These are phyloP conservation scores for Phoma sp. DNA, from an alignment of 2,329 filamentous ascomycete genomes.

Conservation along the genomic window DNA sequence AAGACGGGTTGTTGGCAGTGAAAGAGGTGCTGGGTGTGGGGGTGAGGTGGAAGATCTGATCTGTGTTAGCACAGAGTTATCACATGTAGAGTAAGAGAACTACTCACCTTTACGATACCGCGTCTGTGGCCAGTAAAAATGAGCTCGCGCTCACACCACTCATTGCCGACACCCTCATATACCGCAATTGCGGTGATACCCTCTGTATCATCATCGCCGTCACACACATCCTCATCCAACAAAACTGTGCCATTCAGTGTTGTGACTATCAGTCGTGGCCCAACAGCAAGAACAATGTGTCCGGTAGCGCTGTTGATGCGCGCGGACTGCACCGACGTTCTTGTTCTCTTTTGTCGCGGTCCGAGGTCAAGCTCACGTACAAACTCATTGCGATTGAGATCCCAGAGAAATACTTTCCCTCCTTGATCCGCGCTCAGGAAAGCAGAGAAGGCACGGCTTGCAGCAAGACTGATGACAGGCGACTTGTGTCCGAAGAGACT, in stretches of 20 bases:
- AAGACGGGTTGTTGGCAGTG: constrained; percentile 50
- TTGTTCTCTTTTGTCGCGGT: constrained; percentile 28
- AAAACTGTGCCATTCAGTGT: constrained; percentile 87
- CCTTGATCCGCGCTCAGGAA: constrained; percentile 84
- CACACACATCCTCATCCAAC: constrained; percentile 81
- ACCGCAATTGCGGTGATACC: constrained; percentile 84
- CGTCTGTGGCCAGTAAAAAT: constrained; percentile 87
- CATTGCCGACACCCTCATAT: constrained; percentile 88
- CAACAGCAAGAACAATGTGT: constrained; percentile 85
- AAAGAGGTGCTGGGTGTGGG: constrained; percentile 58
- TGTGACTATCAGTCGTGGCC: constrained; percentile 77
- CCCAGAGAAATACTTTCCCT: constrained; percentile 88
- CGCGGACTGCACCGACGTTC: constrained; percentile 68
- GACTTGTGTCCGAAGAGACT: constrained; percentile 91
- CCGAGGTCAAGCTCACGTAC: constrained; percentile 72
- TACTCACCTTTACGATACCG: constrained; percentile 77
- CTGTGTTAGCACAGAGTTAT: constrained; percentile 33
- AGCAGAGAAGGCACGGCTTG: constrained; percentile 87
- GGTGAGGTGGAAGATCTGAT: constrained; percentile 64
- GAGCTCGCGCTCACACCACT: constrained; percentile 87
- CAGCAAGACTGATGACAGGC: constrained; percentile 80
- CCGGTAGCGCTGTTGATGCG: constrained; percentile 90
- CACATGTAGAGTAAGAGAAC: background rate
- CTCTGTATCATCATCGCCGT: constrained; percentile 67
- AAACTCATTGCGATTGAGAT: constrained; percentile 88